Conservation (phyloP, 768 basidiomycete species). For the Coprinellus aureogranulatus region DNA sequence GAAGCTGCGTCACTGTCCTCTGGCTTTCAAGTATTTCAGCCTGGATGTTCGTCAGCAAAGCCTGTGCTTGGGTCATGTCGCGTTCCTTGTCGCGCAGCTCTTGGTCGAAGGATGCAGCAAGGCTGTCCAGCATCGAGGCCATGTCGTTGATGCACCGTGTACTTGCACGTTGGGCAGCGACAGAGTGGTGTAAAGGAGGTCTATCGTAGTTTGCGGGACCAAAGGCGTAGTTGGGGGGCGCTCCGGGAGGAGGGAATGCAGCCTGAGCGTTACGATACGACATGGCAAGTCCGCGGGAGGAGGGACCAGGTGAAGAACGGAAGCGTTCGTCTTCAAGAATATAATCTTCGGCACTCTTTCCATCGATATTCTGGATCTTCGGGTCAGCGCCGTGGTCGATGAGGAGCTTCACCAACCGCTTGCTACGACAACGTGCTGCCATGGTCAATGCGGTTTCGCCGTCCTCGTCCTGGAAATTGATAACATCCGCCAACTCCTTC, state of each 20-base stretch:
- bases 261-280: slow-evolving; percentile 72
- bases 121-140: slow-evolving; percentile 78
- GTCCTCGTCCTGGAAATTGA: slow-evolving; percentile 99
- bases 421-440: slow-evolving; percentile 92
- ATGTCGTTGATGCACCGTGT: slow-evolving; percentile 84
- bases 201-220: slow-evolving; percentile 56
- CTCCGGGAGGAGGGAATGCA: slow-evolving; percentile 47
- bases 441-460: slow-evolving; percentile 97
- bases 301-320: slow-evolving; percentile 82
- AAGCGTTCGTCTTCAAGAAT: slow-evolving; percentile 98
- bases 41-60: slow-evolving; percentile 81
- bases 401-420: slow-evolving; percentile 90
- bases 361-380: slow-evolving; percentile 89
- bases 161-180: slow-evolving; percentile 81
- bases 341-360: slow-evolving; percentile 97
- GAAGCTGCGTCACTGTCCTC: slow-evolving; percentile 68
- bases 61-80: slow-evolving; percentile 86
- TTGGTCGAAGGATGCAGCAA: slow-evolving; percentile 87
- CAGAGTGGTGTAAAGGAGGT: slow-evolving; percentile 79
- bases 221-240: slow-evolving; percentile 41
- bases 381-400: slow-evolving; percentile 97
- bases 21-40: slow-evolving; percentile 87
- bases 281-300: slow-evolving; percentile 64
- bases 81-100: slow-evolving; percentile 91
- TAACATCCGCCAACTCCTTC: slow-evolving; percentile 93